These are phyloP conservation scores for Ophiostoma populinum DNA, from an alignment of 2,329 filamentous ascomycete species.

Conservation along the genomic window DNA sequence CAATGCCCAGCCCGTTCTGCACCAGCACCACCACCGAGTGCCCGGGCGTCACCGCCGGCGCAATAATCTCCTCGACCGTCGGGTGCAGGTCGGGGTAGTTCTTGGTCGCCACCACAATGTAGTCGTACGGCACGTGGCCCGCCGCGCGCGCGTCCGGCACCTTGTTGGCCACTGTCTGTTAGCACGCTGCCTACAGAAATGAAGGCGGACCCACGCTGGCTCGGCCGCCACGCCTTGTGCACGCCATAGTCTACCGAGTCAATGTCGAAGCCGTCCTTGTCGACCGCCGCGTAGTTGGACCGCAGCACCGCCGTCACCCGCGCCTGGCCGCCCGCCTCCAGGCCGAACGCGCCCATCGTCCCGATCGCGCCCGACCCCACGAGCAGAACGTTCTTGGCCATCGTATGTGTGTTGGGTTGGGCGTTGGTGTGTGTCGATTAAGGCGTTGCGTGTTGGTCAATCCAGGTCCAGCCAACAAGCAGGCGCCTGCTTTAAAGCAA, in stretches of 20 bases:
- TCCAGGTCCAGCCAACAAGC: too few species aligned
- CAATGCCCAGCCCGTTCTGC: slow-evolving; percentile 11
- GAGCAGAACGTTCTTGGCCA: slow-evolving; percentile 7
- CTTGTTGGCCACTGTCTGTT: slow-evolving; percentile 1
- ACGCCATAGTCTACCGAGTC: slow-evolving; percentile 8
- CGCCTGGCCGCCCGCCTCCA: slow-evolving; percentile 7
- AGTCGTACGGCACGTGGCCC: slow-evolving; percentile 5
- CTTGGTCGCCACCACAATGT: slow-evolving; percentile 9
- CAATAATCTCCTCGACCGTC: slow-evolving; percentile 7
- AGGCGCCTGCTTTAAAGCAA: too few species aligned
- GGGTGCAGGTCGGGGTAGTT: slow-evolving; percentile 8
- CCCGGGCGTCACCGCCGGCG: slow-evolving; percentile 7
- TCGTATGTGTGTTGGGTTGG: too few species aligned
- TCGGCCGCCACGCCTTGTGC: slow-evolving; percentile 4
- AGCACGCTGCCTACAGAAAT: too few species aligned
- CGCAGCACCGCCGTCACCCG: slow-evolving; percentile 9
- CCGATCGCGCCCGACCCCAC: slow-evolving; percentile 9
- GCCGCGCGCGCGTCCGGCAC: slow-evolving; percentile 4
- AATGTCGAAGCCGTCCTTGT: slow-evolving; percentile 7
- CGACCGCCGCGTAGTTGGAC: slow-evolving; percentile 8
- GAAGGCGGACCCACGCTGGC: neutral
- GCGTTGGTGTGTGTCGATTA: too few species aligned
- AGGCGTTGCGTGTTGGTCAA: too few species aligned
- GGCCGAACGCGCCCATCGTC: slow-evolving; percentile 8
- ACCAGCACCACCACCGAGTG: slow-evolving; percentile 8